Evolutionary conservation across 192 early-diverging fungal genomes (phyloP).

Genomic region (Linnemannia elongata): DNA sequence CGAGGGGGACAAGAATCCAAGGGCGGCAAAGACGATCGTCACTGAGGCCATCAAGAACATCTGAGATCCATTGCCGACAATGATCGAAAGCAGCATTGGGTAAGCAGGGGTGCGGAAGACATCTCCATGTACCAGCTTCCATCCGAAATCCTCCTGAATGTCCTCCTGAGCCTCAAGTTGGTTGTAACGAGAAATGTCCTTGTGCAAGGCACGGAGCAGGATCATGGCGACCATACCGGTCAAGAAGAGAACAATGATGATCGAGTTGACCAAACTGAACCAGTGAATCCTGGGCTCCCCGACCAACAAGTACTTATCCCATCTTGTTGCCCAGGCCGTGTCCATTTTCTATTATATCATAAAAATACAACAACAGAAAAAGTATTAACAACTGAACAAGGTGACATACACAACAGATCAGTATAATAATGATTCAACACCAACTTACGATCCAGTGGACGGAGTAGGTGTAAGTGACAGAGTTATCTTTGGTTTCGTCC

Average conservation of each 20-base stretch:
- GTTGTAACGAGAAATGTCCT: slow-evolving; percentile 96
- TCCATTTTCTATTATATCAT: slow-evolving; percentile 56
- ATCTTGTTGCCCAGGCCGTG: slow-evolving; percentile 86
- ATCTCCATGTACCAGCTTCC: slow-evolving; percentile 98
- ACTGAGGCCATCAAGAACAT: slow-evolving; percentile 80
- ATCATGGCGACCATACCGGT: slow-evolving; percentile 95
- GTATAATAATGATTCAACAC: not conserved
- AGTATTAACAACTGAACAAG: not conserved
- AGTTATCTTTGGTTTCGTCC: slow-evolving; percentile 19
- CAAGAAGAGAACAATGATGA: slow-evolving; percentile 93
- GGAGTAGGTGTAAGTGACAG: slow-evolving; percentile 46
- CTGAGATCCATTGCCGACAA: slow-evolving; percentile 89
- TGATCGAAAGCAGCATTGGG: slow-evolving; percentile 80
- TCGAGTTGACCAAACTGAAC: slow-evolving; percentile 95
- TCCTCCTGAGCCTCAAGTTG: slow-evolving; percentile 74
- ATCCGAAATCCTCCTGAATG: slow-evolving; percentile 95
- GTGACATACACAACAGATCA: not conserved
- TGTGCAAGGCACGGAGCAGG: slow-evolving; percentile 88
- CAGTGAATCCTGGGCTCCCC: slow-evolving; percentile 95
- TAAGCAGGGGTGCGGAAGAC: slow-evolving; percentile 91
- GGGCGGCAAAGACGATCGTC: slow-evolving; percentile 90
- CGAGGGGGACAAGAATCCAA: slow-evolving; percentile 94
- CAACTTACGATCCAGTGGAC: slow-evolving; percentile 42
- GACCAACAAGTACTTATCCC: slow-evolving; percentile 86
- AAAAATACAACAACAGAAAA: not conserved